Evolutionary conservation across 2,329 filamentous ascomycete genomes (phyloP).

Genomic region (Juglanconis sp.): DNA sequence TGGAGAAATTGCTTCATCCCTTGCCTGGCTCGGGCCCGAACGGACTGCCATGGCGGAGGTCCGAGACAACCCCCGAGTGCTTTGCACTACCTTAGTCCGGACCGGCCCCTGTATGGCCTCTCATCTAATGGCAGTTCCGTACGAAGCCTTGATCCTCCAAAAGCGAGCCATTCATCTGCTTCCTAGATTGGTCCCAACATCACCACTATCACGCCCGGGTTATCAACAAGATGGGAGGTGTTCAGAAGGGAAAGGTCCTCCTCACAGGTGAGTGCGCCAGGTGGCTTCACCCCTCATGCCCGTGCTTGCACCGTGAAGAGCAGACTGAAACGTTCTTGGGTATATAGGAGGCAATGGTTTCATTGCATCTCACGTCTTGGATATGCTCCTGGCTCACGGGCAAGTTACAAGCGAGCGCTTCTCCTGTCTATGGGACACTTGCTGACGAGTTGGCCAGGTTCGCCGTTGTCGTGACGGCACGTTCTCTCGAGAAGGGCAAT

Average conservation of each 20-base stretch:
- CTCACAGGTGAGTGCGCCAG: slow-evolving; percentile 22
- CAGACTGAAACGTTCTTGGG: not conserved
- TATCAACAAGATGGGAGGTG: not conserved
- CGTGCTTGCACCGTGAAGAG: not conserved
- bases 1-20: not conserved
- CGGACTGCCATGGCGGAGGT: slow-evolving; percentile 12
- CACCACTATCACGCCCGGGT: not conserved
- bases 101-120: too few species aligned
- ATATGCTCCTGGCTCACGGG: slow-evolving; percentile 41
- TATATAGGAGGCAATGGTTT: slow-evolving; percentile 46
- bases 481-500: slow-evolving; percentile 45
- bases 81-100: too few species aligned
- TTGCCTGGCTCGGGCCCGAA: not conserved
- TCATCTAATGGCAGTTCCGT: too few species aligned
- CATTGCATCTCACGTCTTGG: slow-evolving; percentile 52
- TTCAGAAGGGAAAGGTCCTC: slow-evolving; percentile 22
- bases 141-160: not conserved
- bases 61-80: not conserved
- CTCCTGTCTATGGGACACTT: slow-evolving; percentile 29
- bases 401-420: slow-evolving; percentile 22
- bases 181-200: not conserved
- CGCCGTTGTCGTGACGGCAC: slow-evolving; percentile 43
- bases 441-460: slow-evolving; percentile 38
- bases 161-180: not conserved
- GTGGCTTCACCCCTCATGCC: not conserved